Conservation (phyloP, 441 rosid species). For the Erodium moschatum region DNA sequence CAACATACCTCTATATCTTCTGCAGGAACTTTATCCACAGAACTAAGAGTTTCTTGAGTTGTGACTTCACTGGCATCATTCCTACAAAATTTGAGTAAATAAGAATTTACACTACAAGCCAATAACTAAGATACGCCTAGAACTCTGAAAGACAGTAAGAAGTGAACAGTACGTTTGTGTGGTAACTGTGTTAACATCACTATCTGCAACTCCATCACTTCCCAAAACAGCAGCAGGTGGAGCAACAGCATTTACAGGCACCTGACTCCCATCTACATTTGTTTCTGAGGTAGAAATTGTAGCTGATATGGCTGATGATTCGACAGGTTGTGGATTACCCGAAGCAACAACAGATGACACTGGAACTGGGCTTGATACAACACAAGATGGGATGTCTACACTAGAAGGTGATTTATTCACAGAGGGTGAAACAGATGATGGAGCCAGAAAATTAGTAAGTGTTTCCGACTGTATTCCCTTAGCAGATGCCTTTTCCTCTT, state of each 20-base stretch:
- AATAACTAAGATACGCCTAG: constrained; percentile 15
- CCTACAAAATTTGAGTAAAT: constrained; percentile 32
- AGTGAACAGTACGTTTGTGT: constrained; percentile 38
- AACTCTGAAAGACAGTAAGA: constrained; percentile 22
- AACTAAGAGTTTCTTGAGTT: constrained; percentile 29
- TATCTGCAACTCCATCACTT: constrained; percentile 33
- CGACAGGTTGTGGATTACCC: constrained; percentile 24
- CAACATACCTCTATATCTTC: constrained; percentile 40
- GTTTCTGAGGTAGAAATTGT: constrained; percentile 27
- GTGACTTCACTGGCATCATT: constrained; percentile 28
- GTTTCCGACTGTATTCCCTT: constrained; percentile 35
- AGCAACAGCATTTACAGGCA: constrained; percentile 21
- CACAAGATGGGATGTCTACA: constrained; percentile 33
- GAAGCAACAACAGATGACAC: constrained; percentile 29
- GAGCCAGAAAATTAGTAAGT: constrained; percentile 20
- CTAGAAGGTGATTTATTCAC: constrained; percentile 30
- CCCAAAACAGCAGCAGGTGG: constrained; percentile 26
- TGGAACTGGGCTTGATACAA: constrained; percentile 35
- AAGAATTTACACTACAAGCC: constrained; percentile 20
- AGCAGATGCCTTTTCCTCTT: constrained; percentile 31
- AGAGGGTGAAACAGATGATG: constrained; percentile 25
- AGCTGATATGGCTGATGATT: constrained; percentile 28
- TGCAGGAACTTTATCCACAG: constrained; percentile 32
- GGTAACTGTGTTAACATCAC: constrained; percentile 23
- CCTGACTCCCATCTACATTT: constrained; percentile 30